Conservation (phyloP, 768 basidiomycete species). For the Panus rudis region DNA sequence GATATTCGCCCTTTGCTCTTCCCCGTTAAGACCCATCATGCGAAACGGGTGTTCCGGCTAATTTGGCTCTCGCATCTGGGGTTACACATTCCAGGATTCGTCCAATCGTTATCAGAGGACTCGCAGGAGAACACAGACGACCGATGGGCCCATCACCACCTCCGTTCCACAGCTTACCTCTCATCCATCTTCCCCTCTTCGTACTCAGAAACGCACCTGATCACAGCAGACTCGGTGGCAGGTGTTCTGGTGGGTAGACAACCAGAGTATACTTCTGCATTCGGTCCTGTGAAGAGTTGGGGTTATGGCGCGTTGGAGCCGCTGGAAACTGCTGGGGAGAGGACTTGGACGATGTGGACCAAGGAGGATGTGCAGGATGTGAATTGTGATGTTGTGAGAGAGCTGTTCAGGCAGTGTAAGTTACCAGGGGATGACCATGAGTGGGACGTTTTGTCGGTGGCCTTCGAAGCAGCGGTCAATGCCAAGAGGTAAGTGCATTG, state of each 20-base stretch:
- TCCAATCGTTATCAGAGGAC: conserved; percentile 29
- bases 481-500: conserved; percentile 44
- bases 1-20: conserved; percentile 59
- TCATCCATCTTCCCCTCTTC: conserved; percentile 44
- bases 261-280: conserved; percentile 49
- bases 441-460: conserved; percentile 61
- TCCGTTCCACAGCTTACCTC: conserved; percentile 40
- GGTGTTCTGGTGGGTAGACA: conserved; percentile 65
- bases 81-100: conserved; percentile 64
- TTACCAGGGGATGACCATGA: conserved; percentile 37
- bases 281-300: conserved; percentile 70
- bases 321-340: conserved; percentile 41
- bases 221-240: conserved; percentile 54
- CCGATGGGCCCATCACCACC: conserved; percentile 50
- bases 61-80: conserved; percentile 69
- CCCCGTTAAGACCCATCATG: conserved; percentile 32
- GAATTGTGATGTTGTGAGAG: conserved; percentile 43
- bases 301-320: conserved; percentile 43
- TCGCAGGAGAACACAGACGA: conserved; percentile 49
- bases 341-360: conserved; percentile 35
- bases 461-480: conserved; percentile 58
- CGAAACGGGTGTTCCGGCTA: conserved; percentile 53
- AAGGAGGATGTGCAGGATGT: conserved; percentile 43
- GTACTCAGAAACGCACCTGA: conserved; percentile 19
- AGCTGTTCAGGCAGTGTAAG: conserved; percentile 53